Conservation (phyloP, 495 filamentous ascomycete genomes). For the Xylaria grammica region DNA sequence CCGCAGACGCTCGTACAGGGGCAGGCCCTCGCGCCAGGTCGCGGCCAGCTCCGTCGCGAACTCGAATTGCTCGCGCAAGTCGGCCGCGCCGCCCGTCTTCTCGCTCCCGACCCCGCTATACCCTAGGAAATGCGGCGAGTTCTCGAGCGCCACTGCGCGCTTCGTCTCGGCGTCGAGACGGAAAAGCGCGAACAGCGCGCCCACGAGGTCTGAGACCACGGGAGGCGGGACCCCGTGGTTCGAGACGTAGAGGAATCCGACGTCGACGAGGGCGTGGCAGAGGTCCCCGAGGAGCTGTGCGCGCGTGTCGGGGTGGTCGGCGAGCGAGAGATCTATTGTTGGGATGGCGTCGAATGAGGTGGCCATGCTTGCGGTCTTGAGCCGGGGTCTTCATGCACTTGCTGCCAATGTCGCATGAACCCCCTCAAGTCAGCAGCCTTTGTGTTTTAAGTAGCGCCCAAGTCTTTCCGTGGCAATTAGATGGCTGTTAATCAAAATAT, state of each 20-base stretch:
- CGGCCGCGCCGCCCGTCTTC: conserved; percentile 52
- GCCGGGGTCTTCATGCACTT: not conserved
- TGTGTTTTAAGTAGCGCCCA: too few species aligned
- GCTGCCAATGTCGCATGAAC: too few species aligned
- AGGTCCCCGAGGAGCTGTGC: conserved; percentile 44
- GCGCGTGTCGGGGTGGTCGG: conserved; percentile 29
- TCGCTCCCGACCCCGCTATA: conserved; percentile 58
- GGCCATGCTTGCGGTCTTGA: conserved; percentile 20
- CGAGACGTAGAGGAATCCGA: conserved; percentile 59
- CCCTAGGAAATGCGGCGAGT: conserved; percentile 60
- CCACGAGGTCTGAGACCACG: conserved; percentile 44
- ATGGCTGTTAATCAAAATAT: too few species aligned
- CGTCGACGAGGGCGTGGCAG: conserved; percentile 50
- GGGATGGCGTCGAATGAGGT: conserved; percentile 48
- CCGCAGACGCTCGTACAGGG: conserved; percentile 54
- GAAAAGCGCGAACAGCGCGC: conserved; percentile 51
- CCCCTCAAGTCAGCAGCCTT: too few species aligned
- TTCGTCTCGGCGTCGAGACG: conserved; percentile 44
- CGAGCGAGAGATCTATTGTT: conserved; percentile 52
- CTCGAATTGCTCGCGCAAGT: conserved; percentile 61
- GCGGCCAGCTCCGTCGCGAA: conserved; percentile 57
- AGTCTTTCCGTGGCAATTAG: too few species aligned
- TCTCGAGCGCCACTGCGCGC: conserved; percentile 47
- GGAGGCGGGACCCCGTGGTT: conserved; percentile 52
- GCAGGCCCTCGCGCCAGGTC: conserved; percentile 39